These are phyloP conservation scores for Cryphonectria carpinicola DNA, from an alignment of 2,329 filamentous ascomycete species.

Conservation along the genomic window DNA sequence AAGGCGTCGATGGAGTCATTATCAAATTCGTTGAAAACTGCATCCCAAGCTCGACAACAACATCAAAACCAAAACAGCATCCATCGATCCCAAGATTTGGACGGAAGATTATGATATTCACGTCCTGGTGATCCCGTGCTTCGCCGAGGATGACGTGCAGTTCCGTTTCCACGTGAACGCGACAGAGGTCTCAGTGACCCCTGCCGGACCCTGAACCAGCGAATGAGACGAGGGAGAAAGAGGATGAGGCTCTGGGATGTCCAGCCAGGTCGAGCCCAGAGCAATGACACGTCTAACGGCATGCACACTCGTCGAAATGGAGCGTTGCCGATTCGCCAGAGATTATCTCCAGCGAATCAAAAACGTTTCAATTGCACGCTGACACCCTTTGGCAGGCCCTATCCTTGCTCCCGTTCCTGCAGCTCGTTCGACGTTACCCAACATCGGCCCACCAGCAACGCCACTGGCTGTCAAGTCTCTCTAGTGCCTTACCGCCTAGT, in stretches of 20 bases:
- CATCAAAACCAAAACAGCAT: too few relatives aligned
- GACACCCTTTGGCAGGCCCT: slow-evolving; percentile 1
- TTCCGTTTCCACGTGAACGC: background rate
- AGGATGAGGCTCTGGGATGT: slow-evolving; percentile 21
- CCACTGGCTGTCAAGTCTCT: slow-evolving; percentile 10
- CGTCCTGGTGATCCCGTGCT: too few relatives aligned
- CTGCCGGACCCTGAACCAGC: background rate
- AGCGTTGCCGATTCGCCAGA: slow-evolving; percentile 22
- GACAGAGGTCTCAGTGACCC: background rate
- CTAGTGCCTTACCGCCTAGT: background rate
- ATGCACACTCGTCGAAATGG: slow-evolving; percentile 6
- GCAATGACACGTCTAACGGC: background rate
- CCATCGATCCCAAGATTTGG: too few relatives aligned
- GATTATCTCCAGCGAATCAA: slow-evolving; percentile 22
- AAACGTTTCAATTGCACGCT: slow-evolving; percentile 16
- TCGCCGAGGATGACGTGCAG: background rate
- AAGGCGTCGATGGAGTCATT: too few relatives aligned
- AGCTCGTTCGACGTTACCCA: slow-evolving; percentile 10
- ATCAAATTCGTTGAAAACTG: too few relatives aligned
- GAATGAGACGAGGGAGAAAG: slow-evolving; percentile 15
- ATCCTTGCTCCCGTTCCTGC: slow-evolving; percentile 31
- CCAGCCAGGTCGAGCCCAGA: background rate
- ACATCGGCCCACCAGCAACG: slow-evolving; percentile 16
- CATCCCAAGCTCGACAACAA: too few relatives aligned
- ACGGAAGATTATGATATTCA: too few relatives aligned